A percentile compares a stretch with the other conserved stretches of the same genome.
Conservation (phyloP, 2,329 filamentous ascomycete species). For the Nemania abortiva region DNA sequence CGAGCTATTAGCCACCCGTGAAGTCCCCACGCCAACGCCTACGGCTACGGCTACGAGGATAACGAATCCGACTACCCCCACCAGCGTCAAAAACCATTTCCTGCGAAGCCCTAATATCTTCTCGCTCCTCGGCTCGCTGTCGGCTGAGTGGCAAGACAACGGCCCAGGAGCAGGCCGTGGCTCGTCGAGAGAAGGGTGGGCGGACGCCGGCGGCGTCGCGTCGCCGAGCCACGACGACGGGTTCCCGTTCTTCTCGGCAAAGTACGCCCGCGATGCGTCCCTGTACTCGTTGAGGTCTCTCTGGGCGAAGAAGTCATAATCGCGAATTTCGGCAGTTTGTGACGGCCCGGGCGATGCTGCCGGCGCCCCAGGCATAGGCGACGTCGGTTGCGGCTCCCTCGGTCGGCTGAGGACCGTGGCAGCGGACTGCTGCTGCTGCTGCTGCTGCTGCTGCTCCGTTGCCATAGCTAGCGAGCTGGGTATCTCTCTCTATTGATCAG, state of each 20-base stretch:
- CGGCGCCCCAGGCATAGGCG: conserved; percentile 24
- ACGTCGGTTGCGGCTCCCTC: conserved; percentile 29
- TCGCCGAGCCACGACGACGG: conserved; percentile 51
- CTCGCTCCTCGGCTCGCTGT: conserved; percentile 25
- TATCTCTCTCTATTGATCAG: conserved; percentile 30
- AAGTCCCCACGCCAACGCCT: conserved; percentile 55
- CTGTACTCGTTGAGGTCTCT: conserved; percentile 49
- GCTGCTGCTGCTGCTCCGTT: conserved; percentile 34
- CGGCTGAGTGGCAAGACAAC: conserved; percentile 24
- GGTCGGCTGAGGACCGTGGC: conserved; percentile 34
- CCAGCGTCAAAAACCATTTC: conserved; percentile 53
- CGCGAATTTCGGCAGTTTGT: conserved; percentile 48
- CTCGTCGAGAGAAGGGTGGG: conserved; percentile 38
- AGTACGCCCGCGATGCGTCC: conserved; percentile 49
- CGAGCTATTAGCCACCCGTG: conserved; percentile 10
- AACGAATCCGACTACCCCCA: conserved; percentile 49
- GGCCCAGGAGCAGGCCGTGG: conserved; percentile 15
- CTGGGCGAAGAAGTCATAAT: conserved; percentile 51
- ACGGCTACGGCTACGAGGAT: conserved; percentile 52
- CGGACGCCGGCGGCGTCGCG: conserved; percentile 47
- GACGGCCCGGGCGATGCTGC: conserved; percentile 24
- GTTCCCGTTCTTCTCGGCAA: conserved; percentile 37
- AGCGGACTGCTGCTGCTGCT: conserved; percentile 11
- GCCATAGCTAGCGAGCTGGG: conserved; percentile 45
- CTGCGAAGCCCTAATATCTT: conserved; percentile 50